A percentile compares a stretch with the other conserved stretches of the same genome.
Evolutionary conservation across 441 rosid genomes (phyloP).

Genomic region (Melastoma candidum): DNA sequence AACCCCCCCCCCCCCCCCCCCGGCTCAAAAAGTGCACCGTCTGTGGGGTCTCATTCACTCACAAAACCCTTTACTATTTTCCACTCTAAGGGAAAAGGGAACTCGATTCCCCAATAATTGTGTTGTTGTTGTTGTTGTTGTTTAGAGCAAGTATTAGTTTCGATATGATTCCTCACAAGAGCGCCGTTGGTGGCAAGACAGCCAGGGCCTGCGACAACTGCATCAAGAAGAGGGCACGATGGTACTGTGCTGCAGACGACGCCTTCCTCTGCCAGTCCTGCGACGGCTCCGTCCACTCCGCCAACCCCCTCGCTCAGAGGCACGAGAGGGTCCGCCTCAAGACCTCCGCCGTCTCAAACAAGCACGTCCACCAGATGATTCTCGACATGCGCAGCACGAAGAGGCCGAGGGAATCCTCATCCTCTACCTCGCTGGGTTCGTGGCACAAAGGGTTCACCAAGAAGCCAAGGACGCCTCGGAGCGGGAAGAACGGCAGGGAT

Average conservation of each 20-base stretch:
- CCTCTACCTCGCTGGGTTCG: conserved; percentile 20
- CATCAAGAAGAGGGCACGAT: conserved; percentile 43
- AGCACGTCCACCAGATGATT: not conserved
- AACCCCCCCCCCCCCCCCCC: too few species aligned
- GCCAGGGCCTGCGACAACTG: conserved; percentile 64
- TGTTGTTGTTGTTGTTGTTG: too few species aligned
- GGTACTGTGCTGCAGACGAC: conserved; percentile 64
- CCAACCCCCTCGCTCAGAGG: conserved; percentile 60
- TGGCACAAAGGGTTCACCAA: conserved; percentile 66
- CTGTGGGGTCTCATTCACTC: too few species aligned
- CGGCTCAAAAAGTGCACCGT: too few species aligned
- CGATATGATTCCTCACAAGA: conserved; percentile 25
- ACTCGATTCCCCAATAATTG: too few species aligned
- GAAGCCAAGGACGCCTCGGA: conserved; percentile 65
- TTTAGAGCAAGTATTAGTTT: too few species aligned
- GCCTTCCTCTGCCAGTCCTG: conserved; percentile 76
- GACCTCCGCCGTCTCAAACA: conserved; percentile 20
- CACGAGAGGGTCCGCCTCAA: conserved; percentile 56
- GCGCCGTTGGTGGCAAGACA: conserved; percentile 38
- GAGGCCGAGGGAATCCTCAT: not conserved
- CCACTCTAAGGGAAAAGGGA: too few species aligned
- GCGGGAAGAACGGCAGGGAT: conserved; percentile 14
- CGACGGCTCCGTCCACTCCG: conserved; percentile 68
- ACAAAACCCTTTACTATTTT: too few species aligned
- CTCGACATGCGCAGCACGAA: not conserved